Conservation (phyloP, 140 eudicot genomes). For the Ambrosia hybrid region DNA sequence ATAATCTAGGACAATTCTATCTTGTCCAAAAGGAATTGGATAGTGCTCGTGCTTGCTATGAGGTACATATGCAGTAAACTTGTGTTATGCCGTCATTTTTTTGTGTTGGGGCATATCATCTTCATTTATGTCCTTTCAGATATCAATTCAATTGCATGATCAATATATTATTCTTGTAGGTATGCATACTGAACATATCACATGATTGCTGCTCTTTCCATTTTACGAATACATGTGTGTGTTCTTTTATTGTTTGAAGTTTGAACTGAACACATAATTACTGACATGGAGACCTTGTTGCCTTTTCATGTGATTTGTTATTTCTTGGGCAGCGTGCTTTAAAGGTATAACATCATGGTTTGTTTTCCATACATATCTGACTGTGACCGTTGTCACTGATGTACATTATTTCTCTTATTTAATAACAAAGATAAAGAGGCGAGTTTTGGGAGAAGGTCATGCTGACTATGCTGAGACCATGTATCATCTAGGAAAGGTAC, state of each 20-base stretch:
- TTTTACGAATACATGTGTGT: background rate
- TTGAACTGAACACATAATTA: constrained; percentile 2
- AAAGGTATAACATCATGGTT: constrained; percentile 50
- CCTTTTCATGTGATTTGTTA: constrained; percentile 31
- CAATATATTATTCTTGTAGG: background rate
- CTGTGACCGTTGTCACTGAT: constrained; percentile 1
- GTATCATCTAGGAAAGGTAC: constrained; percentile 94
- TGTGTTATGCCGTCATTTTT: background rate
- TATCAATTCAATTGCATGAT: background rate
- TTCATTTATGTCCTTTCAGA: background rate
- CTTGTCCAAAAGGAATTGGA: constrained; percentile 63
- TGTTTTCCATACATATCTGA: background rate
- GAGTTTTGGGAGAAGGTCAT: constrained; percentile 82
- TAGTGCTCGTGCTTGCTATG: constrained; percentile 67
- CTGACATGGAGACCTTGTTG: constrained; percentile 29
- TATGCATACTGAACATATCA: constrained; percentile 10
- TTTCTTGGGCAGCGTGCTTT: constrained; percentile 66
- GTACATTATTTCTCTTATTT: constrained; percentile 15
- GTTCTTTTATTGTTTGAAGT: constrained; percentile 2
- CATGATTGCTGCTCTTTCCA: background rate
- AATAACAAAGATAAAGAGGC: constrained; percentile 71
- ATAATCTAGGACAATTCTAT: constrained; percentile 89
- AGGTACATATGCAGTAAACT: constrained; percentile 49
- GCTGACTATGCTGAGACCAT: constrained; percentile 93
- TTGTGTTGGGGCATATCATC: background rate